Evolutionary conservation across 2,329 filamentous ascomycete genomes (phyloP).

Genomic region (Sporothrix phasma): DNA sequence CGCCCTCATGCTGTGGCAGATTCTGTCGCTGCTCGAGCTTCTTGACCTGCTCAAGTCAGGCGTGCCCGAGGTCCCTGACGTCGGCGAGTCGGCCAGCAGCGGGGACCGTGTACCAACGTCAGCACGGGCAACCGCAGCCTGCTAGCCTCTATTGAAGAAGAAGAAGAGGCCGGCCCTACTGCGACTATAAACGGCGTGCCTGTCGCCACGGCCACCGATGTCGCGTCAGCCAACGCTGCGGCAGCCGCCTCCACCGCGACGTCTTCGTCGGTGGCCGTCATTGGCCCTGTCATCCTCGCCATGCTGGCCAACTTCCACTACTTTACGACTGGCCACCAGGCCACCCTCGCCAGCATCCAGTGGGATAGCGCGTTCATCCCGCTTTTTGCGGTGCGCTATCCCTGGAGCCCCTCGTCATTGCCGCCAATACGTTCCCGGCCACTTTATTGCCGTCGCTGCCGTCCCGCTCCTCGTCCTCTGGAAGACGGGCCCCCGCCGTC

Average conservation of each 20-base stretch:
- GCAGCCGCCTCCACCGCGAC: slow-evolving; percentile 39
- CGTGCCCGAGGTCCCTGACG: background rate
- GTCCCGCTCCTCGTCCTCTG: slow-evolving; percentile 78
- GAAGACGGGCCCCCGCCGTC: slow-evolving; percentile 74
- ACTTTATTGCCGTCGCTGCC: slow-evolving; percentile 70
- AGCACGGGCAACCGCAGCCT: background rate
- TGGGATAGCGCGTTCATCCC: slow-evolving; percentile 96
- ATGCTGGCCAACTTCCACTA: slow-evolving; percentile 89
- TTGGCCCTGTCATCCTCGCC: slow-evolving; percentile 75
- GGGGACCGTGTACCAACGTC: background rate
- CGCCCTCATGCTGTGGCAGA: slow-evolving; percentile 75
- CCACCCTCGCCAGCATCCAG: slow-evolving; percentile 75
- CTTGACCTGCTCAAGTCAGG: slow-evolving; percentile 49
- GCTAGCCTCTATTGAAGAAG: slow-evolving; percentile 12
- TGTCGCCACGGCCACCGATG: background rate
- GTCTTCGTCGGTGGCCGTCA: slow-evolving; percentile 52
- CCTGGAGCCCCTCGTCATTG: slow-evolving; percentile 78
- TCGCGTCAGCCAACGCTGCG: slow-evolving; percentile 1
- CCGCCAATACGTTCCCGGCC: slow-evolving; percentile 80
- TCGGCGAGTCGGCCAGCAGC: background rate
- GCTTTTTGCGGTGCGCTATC: slow-evolving; percentile 71
- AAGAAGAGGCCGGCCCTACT: background rate
- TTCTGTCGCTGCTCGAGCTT: slow-evolving; percentile 65
- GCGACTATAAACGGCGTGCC: background rate
- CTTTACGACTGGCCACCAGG: slow-evolving; percentile 97